Conservation (phyloP, 2,329 filamentous ascomycete species). For the Neofusicoccum parvum region DNA sequence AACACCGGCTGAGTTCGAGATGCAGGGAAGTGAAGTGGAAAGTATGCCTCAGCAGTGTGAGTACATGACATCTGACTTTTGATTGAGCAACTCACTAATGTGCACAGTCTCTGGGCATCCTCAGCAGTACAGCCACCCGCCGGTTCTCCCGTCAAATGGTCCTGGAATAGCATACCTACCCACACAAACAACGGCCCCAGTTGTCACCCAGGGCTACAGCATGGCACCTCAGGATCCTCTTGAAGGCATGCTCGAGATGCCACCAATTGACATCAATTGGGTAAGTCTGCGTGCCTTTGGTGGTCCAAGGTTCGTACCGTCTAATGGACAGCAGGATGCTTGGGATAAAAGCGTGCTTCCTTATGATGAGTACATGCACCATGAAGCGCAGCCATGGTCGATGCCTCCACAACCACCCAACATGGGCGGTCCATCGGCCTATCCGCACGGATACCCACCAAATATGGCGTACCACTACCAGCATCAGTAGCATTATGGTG, state of each 20-base stretch:
- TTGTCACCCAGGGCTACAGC: neutral
- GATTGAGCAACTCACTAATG: neutral
- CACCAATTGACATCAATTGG: slow-evolving; percentile 21
- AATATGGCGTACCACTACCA: slow-evolving; percentile 11
- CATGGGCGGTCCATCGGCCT: neutral
- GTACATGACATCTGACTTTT: neutral
- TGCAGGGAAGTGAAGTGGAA: neutral
- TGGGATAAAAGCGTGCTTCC: slow-evolving; percentile 19
- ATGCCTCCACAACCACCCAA: neutral
- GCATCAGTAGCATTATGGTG: neutral
- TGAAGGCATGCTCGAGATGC: slow-evolving; percentile 19
- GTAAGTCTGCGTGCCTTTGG: neutral
- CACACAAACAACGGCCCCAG: neutral
- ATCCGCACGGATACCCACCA: neutral
- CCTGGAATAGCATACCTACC: slow-evolving; percentile 8
- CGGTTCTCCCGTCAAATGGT: slow-evolving; percentile 3
- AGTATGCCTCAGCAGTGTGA: slow-evolving; percentile 6
- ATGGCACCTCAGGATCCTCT: slow-evolving; percentile 1
- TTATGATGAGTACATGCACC: slow-evolving; percentile 16
- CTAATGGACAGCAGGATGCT: neutral
- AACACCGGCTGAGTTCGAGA: neutral
- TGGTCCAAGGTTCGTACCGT: too few relatives aligned
- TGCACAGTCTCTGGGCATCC: neutral
- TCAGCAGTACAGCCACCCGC: slow-evolving; percentile 4
- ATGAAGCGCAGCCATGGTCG: slow-evolving; percentile 12